Conservation (phyloP, 345 rosid genomes). For the Lenwebbia sp. region DNA sequence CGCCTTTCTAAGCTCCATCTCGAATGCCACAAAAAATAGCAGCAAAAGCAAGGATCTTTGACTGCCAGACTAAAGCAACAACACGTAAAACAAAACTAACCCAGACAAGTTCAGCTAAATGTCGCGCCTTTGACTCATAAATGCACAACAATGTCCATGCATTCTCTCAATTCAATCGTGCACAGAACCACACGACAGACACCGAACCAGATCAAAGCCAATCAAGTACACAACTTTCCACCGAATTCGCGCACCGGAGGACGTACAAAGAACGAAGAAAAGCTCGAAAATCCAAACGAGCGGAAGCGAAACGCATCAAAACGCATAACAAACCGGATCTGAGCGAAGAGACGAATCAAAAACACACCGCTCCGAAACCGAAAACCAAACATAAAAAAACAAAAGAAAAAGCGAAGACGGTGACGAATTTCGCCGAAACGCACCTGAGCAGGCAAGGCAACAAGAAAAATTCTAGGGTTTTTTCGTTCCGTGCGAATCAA, state of each 20-base stretch:
- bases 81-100: neutral
- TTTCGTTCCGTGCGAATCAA: neutral
- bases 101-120: neutral
- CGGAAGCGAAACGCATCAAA: neutral
- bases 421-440: neutral
- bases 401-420: neutral
- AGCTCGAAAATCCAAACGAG: neutral
- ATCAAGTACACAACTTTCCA: neutral
- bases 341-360: neutral
- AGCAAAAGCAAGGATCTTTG: neutral
- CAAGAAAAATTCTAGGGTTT: constrained; percentile 31
- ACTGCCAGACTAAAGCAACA: neutral
- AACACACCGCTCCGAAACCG: neutral
- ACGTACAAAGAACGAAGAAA: neutral
- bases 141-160: constrained; percentile 3
- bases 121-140: neutral
- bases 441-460: neutral
- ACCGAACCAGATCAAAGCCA: neutral
- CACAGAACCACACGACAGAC: neutral
- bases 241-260: neutral
- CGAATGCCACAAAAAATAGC: neutral
- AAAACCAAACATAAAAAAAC: neutral
- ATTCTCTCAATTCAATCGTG: constrained; percentile 18
- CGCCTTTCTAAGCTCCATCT: neutral
- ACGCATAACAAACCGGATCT: constrained; percentile 19